A percentile compares a stretch with the other conserved stretches of the same genome.
Evolutionary conservation across 306 rosid genomes (phyloP).

Genomic region (Aeschynomene evenia): DNA sequence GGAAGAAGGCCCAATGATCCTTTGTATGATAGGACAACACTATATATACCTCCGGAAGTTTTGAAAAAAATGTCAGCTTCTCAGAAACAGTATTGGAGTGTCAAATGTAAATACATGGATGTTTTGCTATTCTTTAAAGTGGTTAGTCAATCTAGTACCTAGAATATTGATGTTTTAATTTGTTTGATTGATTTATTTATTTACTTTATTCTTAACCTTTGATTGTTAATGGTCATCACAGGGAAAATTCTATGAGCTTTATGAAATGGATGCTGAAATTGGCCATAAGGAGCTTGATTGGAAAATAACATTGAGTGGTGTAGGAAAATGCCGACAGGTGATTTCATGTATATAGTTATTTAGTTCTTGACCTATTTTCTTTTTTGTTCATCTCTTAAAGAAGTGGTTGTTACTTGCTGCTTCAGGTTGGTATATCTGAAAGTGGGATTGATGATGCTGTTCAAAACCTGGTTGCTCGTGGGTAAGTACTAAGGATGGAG

Average conservation of each 20-base stretch:
- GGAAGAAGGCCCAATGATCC: constrained; percentile 68
- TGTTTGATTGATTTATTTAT: background rate
- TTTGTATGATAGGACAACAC: constrained; percentile 65
- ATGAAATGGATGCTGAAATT: constrained; percentile 94
- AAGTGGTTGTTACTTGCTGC: constrained; percentile 18
- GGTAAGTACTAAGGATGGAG: constrained; percentile 75
- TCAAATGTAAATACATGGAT: constrained; percentile 93
- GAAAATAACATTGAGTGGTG: constrained; percentile 95
- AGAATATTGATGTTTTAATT: constrained; percentile 18
- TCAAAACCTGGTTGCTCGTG: constrained; percentile 88
- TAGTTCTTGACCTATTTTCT: constrained; percentile 4
- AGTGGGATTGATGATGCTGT: constrained; percentile 97
- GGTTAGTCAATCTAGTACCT: constrained; percentile 57
- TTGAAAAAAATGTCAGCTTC: constrained; percentile 86
- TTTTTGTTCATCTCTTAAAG: constrained; percentile 19
- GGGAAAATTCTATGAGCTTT: constrained; percentile 97
- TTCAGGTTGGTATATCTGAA: constrained; percentile 95
- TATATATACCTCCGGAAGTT: constrained; percentile 77
- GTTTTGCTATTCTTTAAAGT: constrained; percentile 86
- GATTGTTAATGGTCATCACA: constrained; percentile 35
- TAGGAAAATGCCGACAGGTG: constrained; percentile 98
- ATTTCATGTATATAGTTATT: constrained; percentile 13
- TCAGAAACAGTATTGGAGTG: constrained; percentile 90
- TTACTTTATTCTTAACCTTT: constrained; percentile 5
- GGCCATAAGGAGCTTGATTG: constrained; percentile 99